These are phyloP conservation scores for Podila clonocystis DNA, from an alignment of 192 early-diverging fungal genomes.

Conservation along the genomic window DNA sequence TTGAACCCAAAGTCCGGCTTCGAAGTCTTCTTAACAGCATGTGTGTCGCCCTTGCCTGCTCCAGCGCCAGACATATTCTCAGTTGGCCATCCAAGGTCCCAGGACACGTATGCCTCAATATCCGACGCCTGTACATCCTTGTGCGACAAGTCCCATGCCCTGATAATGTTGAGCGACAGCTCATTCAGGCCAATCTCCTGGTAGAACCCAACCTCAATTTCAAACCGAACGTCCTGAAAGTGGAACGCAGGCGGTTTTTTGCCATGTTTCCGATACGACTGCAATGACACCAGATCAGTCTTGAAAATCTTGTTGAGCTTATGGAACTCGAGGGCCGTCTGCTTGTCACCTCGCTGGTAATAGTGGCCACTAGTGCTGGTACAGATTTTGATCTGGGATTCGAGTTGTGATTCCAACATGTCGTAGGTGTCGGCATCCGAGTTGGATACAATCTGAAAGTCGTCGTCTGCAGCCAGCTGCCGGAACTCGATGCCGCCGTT, in stretches of 20 bases:
- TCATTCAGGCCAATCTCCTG: slow-evolving; percentile 72
- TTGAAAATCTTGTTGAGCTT: slow-evolving; percentile 67
- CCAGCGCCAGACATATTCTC: slow-evolving; percentile 59
- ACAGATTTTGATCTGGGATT: slow-evolving; percentile 66
- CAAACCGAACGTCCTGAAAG: slow-evolving; percentile 66
- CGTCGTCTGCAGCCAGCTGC: slow-evolving; percentile 30
- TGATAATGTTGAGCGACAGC: slow-evolving; percentile 68
- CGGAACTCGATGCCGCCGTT: slow-evolving; percentile 25
- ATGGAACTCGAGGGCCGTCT: slow-evolving; percentile 61
- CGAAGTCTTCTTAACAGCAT: slow-evolving; percentile 51
- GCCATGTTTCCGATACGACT: slow-evolving; percentile 46
- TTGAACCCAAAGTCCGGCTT: slow-evolving; percentile 64
- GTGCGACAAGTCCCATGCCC: slow-evolving; percentile 64
- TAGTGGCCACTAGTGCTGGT: slow-evolving; percentile 52
- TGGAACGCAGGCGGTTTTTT: slow-evolving; percentile 56
- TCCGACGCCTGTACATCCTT: slow-evolving; percentile 63
- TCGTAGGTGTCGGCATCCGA: slow-evolving; percentile 55
- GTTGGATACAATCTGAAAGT: slow-evolving; percentile 47
- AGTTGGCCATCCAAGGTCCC: slow-evolving; percentile 82
- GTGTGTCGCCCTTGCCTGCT: slow-evolving; percentile 73
- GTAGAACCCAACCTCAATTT: slow-evolving; percentile 54
- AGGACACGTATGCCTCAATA: slow-evolving; percentile 73
- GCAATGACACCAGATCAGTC: slow-evolving; percentile 63
- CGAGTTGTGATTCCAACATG: slow-evolving; percentile 58
- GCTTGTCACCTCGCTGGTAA: slow-evolving; percentile 59